Evolutionary conservation across 208 protist genomes (phyloP), one percentile per base, ranked within the genome.

Genomic region (Leishmania tropica): DNA sequence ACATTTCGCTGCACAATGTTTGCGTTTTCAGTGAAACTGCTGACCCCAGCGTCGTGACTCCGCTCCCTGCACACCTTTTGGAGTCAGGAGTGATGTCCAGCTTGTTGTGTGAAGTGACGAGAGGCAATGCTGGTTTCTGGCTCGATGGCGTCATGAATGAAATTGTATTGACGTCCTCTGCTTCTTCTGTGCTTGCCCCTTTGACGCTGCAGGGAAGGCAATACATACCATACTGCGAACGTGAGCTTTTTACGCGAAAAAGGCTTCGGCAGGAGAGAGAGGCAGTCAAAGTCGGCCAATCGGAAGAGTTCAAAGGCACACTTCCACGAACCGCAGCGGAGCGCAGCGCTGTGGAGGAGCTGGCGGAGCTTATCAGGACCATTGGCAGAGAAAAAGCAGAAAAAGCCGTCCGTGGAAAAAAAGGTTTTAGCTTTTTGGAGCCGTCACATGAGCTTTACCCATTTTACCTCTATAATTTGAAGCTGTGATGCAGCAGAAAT

Each of bases 381-480:
- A 84, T 95, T 60, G 94, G 93, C 5, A 83, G 87, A 48, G 94
- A 96, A 72, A 88, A 85, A 60, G 91, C 94, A 3, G 93, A 96
- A 67, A 90, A 89, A 62, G 78, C 79, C 13, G 93, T 97, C 81
- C 86, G 89, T 31, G 85, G 85, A 35, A 92, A 93, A 72, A 91
- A 89, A 80, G 94, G 94, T 2, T 97, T 97, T 86, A 92, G 83
- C 24, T 97, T 97, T 87, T 84, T 97, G 56, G 86, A 96, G 48
- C 76, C 81, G 17, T 84, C 80, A 54, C 91, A 96, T 76, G 83
- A 92, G 68, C 85, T 94, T 56, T 83, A 95, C 79, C 81, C 91
- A 5, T 97, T 93, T 76, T 97, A 97, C 72, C 78, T 94, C 78
- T 84, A 90, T 88, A 77, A 89, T 53, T 78, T 96, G 56, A 77